phyloP scores from a whole-genome alignment of 352 stramenopile species.

The Globisporangium alternatum region DNA sequence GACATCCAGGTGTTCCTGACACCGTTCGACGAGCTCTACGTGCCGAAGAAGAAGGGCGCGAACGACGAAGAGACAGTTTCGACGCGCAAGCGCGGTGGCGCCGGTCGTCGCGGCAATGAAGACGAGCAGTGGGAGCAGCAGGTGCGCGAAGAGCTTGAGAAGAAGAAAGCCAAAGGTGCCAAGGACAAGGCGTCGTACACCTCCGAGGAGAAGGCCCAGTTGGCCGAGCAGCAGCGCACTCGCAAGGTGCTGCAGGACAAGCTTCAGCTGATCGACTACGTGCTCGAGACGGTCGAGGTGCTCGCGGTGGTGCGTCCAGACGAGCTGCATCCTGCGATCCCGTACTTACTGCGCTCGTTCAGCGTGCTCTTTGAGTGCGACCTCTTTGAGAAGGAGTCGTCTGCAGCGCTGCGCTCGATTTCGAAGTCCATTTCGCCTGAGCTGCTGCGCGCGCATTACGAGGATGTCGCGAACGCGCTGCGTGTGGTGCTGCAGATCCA shows the following conservation, averaged over 20 bases:
- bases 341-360: conserved; percentile 55
- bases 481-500: conserved; percentile 50
- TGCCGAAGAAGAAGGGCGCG: conserved; percentile 44
- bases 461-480: conserved; percentile 59
- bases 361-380: conserved; percentile 51
- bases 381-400: conserved; percentile 49
- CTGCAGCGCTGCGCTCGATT: conserved; percentile 37
- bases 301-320: conserved; percentile 50
- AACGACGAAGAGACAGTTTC: conserved; percentile 24
- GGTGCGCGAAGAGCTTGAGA: conserved; percentile 78
- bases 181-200: conserved; percentile 47
- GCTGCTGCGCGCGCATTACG: conserved; percentile 60
- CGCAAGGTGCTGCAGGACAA: conserved; percentile 49
- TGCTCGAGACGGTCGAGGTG: conserved; percentile 67
- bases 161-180: conserved; percentile 47
- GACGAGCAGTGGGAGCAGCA: conserved; percentile 87
- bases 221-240: conserved; percentile 60
- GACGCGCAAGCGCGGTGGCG: conserved; percentile 33
- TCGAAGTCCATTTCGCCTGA: conserved; percentile 59
- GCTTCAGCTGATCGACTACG: conserved; percentile 33
- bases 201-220: conserved; percentile 47
- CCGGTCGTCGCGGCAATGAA: conserved; percentile 51
- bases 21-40: conserved; percentile 72
- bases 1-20: conserved; percentile 64
- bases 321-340: conserved; percentile 72